Percentiles rank a stretch among this genome's conserved stretches.
These are phyloP conservation scores for Epichloe gansuensis DNA, from an alignment of 2,329 filamentous ascomycete species.

Conservation along the genomic window DNA sequence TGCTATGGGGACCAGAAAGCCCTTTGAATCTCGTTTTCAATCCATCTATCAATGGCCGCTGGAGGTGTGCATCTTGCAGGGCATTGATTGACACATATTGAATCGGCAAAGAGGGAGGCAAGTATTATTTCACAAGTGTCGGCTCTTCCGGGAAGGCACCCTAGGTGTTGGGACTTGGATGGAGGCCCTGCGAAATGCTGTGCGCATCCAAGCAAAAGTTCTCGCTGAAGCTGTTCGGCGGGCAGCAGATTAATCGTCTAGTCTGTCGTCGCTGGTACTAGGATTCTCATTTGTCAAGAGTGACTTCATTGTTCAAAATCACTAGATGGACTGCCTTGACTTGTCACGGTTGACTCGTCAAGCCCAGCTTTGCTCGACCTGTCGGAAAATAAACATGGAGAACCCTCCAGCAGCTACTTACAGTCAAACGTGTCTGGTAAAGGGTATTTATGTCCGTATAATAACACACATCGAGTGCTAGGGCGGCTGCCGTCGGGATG, in stretches of 20 bases:
- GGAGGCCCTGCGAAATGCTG: constrained; percentile 4
- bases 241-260: not conserved
- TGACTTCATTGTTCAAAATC: too few species aligned
- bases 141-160: not conserved
- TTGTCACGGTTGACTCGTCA: too few species aligned
- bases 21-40: constrained; percentile 7
- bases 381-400: too few species aligned
- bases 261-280: not conserved
- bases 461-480: too few species aligned
- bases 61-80: constrained; percentile 4
- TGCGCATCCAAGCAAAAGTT: constrained; percentile 7
- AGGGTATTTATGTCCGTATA: too few species aligned
- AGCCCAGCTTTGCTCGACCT: too few species aligned
- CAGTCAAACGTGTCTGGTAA: too few species aligned
- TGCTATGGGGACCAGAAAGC: constrained; percentile 5
- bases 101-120: constrained; percentile 5
- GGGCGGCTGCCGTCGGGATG: too few species aligned
- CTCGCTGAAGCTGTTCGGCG: constrained; percentile 2
- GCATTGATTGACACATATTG: not conserved
- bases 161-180: not conserved
- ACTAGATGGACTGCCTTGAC: too few species aligned
- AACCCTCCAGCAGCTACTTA: too few species aligned
- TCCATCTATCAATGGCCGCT: constrained; percentile 5
- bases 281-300: too few species aligned
- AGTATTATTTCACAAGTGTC: not conserved